Base-by-base conservation (phyloP, 2,329 filamentous ascomycete genomes). In the Ophiostoma himal-ulmi region DNA sequence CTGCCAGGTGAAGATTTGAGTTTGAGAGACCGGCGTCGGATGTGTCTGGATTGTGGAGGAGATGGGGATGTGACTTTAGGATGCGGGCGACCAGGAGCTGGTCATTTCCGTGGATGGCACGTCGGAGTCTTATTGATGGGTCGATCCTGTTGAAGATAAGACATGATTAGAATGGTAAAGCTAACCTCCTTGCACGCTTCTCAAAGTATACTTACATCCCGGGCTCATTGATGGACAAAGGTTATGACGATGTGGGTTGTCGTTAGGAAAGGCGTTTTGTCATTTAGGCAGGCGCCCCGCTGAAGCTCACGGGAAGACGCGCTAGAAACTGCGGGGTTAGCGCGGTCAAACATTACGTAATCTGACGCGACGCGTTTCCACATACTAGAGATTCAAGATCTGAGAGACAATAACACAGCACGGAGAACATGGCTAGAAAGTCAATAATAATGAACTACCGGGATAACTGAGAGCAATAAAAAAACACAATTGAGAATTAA, bases 1-100 rank as follows among this genome's bases (percentile, higher is more conserved):
- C 91, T 62, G 93, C 91, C 2, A 96, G 85, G 78, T 96, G 93
- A 54, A 97, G 85, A 73, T 88, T 93, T 2, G 92, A 94, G 81
- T 96, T 95, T 78, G 90, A 91, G 74, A 92, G 88, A 68, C 86
- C 87, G 10, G 79, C 76, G 73, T 88, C 84, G 4, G 88, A 86
- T 75, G 87, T 86, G 79, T 96, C 92, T 2, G 93, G 92, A 77
- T 96, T 96, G 76, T 90, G 89, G 37, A 96, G 83, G 73, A 90
- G 86, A 22, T 81, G 77, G 0, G 90, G 91, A 76, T 94, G 88
- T 71, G 89, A 89, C 74, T 84, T 86, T 74, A 96, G 83, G 77
- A 96, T 93, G 77, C 93, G 91, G 75, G 85, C 82, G 75, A 93
- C 90, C 74, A 96, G 89, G 70, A 88, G 82, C 69, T 82, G 80